Percentiles rank a stretch among this genome's conserved stretches.
Conservation (phyloP, 2,329 filamentous ascomycete genomes). For the Celoporthe dispersa region DNA sequence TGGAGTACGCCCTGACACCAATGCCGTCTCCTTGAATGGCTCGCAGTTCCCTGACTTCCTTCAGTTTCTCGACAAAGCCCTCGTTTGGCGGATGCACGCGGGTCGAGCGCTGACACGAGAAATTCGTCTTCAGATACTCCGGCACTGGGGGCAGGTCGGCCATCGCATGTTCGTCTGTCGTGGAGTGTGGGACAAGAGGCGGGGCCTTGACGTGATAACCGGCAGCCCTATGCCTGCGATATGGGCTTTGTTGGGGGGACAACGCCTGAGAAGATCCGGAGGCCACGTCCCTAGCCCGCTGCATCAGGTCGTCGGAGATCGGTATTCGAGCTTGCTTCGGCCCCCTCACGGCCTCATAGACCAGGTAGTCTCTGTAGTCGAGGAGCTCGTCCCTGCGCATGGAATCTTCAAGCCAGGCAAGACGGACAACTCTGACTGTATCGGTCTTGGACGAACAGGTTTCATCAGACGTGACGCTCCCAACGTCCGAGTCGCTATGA, state of each 20-base stretch:
- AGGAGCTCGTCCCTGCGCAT: conserved; percentile 49
- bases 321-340: conserved; percentile 16
- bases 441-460: neutral
- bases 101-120: conserved; percentile 82
- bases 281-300: conserved; percentile 19
- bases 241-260: conserved; percentile 3
- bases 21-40: conserved; percentile 75
- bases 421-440: conserved; percentile 55
- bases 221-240: conserved; percentile 27
- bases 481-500: conserved; percentile 34
- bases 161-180: conserved; percentile 73
- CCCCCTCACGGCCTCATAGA: conserved; percentile 55
- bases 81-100: conserved; percentile 73
- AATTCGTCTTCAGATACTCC: conserved; percentile 66
- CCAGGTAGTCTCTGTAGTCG: conserved; percentile 53
- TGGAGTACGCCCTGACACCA: conserved; percentile 84
- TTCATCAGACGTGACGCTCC: conserved; percentile 15
- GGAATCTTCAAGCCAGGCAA: conserved; percentile 63
- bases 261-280: conserved; percentile 16
- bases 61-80: conserved; percentile 73
- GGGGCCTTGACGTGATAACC: conserved; percentile 33
- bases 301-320: conserved; percentile 17
- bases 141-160: conserved; percentile 67
- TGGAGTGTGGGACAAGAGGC: conserved; percentile 68
- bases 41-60: conserved; percentile 73